Evolutionary conservation across 805 yeast genomes (phyloP).

Genomic region (Phaffomyces antillensis): DNA sequence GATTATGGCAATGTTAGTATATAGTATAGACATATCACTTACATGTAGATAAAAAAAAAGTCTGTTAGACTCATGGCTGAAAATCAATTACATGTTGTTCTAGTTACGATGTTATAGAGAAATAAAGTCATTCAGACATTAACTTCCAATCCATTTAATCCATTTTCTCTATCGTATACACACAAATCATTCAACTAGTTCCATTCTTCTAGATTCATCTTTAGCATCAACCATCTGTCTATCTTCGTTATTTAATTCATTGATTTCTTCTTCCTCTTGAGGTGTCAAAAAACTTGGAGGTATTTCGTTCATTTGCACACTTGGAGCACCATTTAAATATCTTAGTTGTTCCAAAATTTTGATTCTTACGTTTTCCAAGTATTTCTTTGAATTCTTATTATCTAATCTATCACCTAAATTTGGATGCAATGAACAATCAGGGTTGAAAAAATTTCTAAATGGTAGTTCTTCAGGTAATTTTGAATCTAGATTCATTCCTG

Average conservation of each 20-base stretch:
- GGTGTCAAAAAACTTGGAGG: conserved; percentile 50
- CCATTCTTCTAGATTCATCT: conserved; percentile 32
- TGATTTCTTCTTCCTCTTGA: conserved; percentile 31
- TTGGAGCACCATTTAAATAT: conserved; percentile 81
- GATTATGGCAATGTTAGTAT: too few species aligned
- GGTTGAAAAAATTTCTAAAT: conserved; percentile 37
- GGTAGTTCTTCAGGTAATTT: conserved; percentile 54
- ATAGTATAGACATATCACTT: too few species aligned
- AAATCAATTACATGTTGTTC: too few species aligned
- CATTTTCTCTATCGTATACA: background rate
- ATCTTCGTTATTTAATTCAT: conserved; percentile 29
- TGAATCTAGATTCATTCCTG: conserved; percentile 67
- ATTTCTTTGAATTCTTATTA: conserved; percentile 77
- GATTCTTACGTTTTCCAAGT: conserved; percentile 67
- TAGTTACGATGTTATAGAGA: too few species aligned
- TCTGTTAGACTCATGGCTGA: too few species aligned
- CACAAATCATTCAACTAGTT: conserved; percentile 18
- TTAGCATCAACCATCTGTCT: conserved; percentile 27
- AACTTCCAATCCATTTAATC: too few species aligned
- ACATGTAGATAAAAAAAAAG: too few species aligned
- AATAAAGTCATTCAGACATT: too few species aligned
- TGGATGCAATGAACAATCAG: conserved; percentile 86
- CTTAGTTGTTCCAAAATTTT: conserved; percentile 76
- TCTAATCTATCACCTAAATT: conserved; percentile 67
- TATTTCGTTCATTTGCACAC: conserved; percentile 81